A percentile compares a stretch with the other conserved stretches of the same genome.
phyloP scores from a whole-genome alignment of 1,139 yeast species.

The Pichia sp. region DNA sequence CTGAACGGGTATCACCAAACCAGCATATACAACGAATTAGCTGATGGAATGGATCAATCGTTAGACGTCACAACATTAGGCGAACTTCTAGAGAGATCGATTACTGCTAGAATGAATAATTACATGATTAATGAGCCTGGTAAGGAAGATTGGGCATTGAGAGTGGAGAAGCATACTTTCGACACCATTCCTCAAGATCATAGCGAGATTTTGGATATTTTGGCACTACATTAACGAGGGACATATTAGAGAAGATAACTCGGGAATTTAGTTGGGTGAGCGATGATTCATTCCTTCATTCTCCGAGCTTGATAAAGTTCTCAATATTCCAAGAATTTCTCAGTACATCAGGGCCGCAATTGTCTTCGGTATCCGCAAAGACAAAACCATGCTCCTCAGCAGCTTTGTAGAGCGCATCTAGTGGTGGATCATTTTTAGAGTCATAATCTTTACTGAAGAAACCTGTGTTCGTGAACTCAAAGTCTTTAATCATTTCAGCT shows the following conservation, averaged over 20 bases:
- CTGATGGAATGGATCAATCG: neutral
- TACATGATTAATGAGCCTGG: slow-evolving; percentile 9
- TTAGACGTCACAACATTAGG: slow-evolving; percentile 4
- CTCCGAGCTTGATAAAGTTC: neutral
- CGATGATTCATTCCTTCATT: too few relatives aligned
- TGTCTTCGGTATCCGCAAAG: too few relatives aligned
- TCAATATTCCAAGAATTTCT: slow-evolving; percentile 7
- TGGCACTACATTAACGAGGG: neutral
- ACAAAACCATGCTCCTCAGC: neutral
- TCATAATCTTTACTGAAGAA: slow-evolving; percentile 13
- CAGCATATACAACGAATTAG: slow-evolving; percentile 27
- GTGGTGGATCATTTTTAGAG: neutral
- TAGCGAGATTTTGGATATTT: neutral
- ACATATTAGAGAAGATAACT: too few relatives aligned
- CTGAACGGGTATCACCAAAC: slow-evolving; percentile 55
- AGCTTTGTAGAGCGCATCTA: neutral
- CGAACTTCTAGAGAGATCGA: slow-evolving; percentile 2
- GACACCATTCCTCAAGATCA: neutral
- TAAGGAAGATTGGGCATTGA: neutral
- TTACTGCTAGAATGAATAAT: slow-evolving; percentile 7
- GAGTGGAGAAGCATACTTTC: neutral
- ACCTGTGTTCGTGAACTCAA: slow-evolving; percentile 4
- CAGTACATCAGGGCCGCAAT: neutral
- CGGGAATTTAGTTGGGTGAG: too few relatives aligned
- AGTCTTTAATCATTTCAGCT: slow-evolving; percentile 3